phyloP scores from a whole-genome alignment of 805 yeast species.

The Clavispora fructus region DNA sequence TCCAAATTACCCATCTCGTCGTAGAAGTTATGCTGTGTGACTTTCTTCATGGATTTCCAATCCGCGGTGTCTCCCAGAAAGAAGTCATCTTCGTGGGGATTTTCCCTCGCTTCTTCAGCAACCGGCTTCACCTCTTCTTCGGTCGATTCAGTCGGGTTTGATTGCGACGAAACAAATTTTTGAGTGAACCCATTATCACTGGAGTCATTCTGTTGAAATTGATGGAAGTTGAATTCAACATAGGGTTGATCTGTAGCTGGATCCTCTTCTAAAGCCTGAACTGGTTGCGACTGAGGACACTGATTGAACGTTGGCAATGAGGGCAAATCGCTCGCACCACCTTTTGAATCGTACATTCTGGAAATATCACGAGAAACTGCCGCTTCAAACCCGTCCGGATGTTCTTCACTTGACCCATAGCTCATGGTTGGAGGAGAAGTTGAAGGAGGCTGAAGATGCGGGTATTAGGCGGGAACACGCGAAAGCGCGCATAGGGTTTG shows the following conservation, averaged over 20 bases:
- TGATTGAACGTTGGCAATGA: constrained; percentile 8
- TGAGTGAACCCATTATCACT: constrained; percentile 4
- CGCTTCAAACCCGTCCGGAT: constrained; percentile 1
- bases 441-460: neutral
- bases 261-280: neutral
- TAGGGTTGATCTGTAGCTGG: constrained; percentile 5
- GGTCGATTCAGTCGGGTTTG: neutral
- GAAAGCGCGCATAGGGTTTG: neutral
- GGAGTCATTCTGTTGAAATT: constrained; percentile 1
- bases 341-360: constrained; percentile 4
- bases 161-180: neutral
- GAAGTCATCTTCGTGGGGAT: constrained; percentile 24
- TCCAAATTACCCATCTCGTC: constrained; percentile 72
- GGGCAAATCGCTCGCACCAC: constrained; percentile 10
- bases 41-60: constrained; percentile 87
- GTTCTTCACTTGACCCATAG: neutral
- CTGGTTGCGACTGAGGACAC: neutral
- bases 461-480: neutral
- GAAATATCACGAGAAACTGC: constrained; percentile 6
- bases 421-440: neutral
- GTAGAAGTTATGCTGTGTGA: constrained; percentile 71
- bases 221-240: constrained; percentile 28
- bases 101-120: neutral
- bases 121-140: neutral
- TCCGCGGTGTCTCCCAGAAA: constrained; percentile 39